These are phyloP conservation scores for Catharanthus roseus DNA, from an alignment of 257 asterid genomes.

Conservation along the genomic window DNA sequence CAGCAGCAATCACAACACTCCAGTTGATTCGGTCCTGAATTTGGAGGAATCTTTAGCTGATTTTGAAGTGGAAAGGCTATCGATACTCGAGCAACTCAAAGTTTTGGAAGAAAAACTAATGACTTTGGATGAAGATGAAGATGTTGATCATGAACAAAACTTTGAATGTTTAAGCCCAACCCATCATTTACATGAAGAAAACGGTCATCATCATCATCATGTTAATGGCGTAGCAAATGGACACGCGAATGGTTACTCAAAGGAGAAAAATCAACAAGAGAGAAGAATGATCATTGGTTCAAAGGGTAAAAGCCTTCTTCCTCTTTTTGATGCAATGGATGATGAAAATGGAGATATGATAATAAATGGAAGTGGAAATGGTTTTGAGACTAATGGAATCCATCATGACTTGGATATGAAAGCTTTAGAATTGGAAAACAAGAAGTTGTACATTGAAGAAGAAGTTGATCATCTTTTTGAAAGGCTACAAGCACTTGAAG, in stretches of 20 bases:
- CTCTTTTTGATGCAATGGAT: constrained; percentile 68
- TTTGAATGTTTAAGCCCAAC: constrained; percentile 42
- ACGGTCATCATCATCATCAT: too few relatives aligned
- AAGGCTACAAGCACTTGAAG: constrained; percentile 89
- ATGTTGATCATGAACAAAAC: constrained; percentile 37
- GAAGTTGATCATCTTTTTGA: constrained; percentile 85
- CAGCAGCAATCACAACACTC: constrained; percentile 41
- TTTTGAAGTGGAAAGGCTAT: constrained; percentile 82
- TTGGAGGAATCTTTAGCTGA: constrained; percentile 83
- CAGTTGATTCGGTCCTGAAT: constrained; percentile 51
- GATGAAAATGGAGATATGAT: constrained; percentile 44
- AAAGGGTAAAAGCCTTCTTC: constrained; percentile 75
- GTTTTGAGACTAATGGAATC: constrained; percentile 33
- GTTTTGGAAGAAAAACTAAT: constrained; percentile 74
- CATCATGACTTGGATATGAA: constrained; percentile 32
- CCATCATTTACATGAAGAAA: constrained; percentile 23
- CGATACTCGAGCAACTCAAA: constrained; percentile 84
- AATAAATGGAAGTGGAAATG: constrained; percentile 28
- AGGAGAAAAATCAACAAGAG: constrained; percentile 35
- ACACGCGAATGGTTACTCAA: constrained; percentile 43
- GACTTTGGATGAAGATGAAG: constrained; percentile 49
- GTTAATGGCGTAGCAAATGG: constrained; percentile 28
- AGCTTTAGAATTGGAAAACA: constrained; percentile 36
- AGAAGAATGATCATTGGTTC: constrained; percentile 32
- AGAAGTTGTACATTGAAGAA: constrained; percentile 61